phyloP scores from a whole-genome alignment of 2,329 filamentous ascomycete species.

The Rachicladosporium sp. region DNA sequence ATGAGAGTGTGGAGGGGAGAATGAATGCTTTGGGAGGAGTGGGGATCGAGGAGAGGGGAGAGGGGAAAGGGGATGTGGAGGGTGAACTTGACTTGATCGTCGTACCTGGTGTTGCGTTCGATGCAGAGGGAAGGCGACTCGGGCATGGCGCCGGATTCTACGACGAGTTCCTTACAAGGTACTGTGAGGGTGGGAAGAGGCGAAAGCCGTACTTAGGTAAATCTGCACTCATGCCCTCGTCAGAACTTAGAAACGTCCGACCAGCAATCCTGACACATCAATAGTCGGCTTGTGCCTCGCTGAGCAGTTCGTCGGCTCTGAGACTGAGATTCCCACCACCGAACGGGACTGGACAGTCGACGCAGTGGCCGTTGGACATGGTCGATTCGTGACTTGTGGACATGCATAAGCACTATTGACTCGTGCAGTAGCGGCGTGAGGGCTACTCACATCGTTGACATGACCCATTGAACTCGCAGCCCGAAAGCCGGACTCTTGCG shows the following conservation, averaged over 20 bases:
- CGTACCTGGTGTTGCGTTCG: conserved; percentile 88
- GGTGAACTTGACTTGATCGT: conserved; percentile 58
- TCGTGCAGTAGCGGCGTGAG: conserved; percentile 2
- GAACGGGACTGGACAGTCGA: conserved; percentile 69
- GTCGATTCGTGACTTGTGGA: conserved; percentile 25
- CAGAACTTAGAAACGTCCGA: no score
- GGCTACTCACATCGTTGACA: conserved; percentile 10
- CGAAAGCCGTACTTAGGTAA: conserved; percentile 49
- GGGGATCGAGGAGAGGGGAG: conserved; percentile 25
- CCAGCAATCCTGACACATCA: no score
- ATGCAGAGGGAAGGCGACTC: conserved; percentile 59
- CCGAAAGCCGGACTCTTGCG: conserved; percentile 1
- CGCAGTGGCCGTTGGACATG: conserved; percentile 34
- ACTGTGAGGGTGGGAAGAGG: conserved; percentile 32
- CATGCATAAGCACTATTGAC: conserved; percentile 3
- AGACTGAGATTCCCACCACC: conserved; percentile 58
- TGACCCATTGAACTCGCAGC: neutral
- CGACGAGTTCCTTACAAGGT: conserved; percentile 78
- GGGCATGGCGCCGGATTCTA: conserved; percentile 97
- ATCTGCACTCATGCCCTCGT: no score
- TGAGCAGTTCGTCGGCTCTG: conserved; percentile 65
- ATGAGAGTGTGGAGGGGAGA: conserved; percentile 51
- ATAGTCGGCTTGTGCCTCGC: conserved; percentile 67
- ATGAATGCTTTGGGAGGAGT: conserved; percentile 60
- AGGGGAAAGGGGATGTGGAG: conserved; percentile 11